These are phyloP conservation scores for Citrullus amarus DNA, from an alignment of 306 rosid species.

Conservation along the genomic window DNA sequence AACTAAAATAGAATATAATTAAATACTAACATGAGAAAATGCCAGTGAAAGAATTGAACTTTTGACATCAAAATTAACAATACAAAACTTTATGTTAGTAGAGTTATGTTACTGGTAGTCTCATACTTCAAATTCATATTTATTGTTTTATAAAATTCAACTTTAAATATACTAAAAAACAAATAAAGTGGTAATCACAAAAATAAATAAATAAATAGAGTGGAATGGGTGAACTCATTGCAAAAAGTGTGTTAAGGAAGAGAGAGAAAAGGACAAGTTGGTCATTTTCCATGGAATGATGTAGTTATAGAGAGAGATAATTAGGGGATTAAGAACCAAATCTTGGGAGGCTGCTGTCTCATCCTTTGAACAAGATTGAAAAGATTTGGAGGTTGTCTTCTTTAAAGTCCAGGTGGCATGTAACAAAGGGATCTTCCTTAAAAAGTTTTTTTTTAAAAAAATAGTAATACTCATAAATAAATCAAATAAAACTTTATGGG, in stretches of 20 bases:
- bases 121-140: no score
- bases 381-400: not conserved
- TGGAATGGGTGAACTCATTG: not conserved
- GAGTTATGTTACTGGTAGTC: no score
- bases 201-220: no score
- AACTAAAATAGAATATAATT: no score
- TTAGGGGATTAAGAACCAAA: not conserved
- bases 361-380: not conserved
- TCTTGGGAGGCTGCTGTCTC: not conserved
- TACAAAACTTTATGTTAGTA: no score
- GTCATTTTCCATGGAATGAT: not conserved
- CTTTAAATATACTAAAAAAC: no score
- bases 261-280: not conserved
- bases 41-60: no score
- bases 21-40: no score
- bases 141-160: no score
- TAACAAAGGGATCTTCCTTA: not conserved
- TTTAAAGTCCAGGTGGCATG: conserved; percentile 2
- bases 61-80: no score
- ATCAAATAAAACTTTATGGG: not conserved
- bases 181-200: no score
- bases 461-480: no score
- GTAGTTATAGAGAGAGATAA: not conserved
- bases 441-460: not conserved
- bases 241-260: not conserved